Base-by-base conservation (phyloP, 148 eudicot species). In the Cornus kousa region DNA sequence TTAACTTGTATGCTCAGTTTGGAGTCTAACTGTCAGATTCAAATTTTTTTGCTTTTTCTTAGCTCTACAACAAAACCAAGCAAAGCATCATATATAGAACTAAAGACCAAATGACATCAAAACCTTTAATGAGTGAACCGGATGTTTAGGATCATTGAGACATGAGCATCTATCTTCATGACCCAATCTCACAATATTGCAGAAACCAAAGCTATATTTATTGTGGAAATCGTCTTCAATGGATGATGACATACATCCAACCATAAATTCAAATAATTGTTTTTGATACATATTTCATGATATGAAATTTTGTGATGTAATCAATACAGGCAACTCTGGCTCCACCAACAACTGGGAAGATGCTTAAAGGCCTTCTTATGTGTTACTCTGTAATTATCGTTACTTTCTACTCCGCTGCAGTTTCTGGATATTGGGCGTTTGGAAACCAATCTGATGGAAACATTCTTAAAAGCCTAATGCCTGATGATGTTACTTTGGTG, bases 291-390 rank as follows among this genome's bases (percentile, higher is more conserved):
- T 64, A 3, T 22, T 64, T 32, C 23, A 46, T 55, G 67, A 65
- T 20, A 40, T 74, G 50, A 67, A 39, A 46, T 20, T 32, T 19
- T 66, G 20, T 72, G 23, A 31, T 74, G 17, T 66, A 31, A 66
- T 64, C 59, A 74, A 43, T 84, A 37, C 84, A 95, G 98, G 99
- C 99, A 48, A 97, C 99, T 70, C 72, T 97, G 40, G 99, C 99
- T 77, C 98, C 98, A 78, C 99, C 99, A 10, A 93, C 90, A 8
- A 84, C 99, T 0, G 99, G 99, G 66, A 97, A 97, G 90, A 92
- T 97, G 99, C 68, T 94, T 72, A 97, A 94, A 79, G 99, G 97
- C 79, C 93, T 97, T 7, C 23, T 86, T 31, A 74, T 97, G 85
- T 97, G 99, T 84, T 97, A 97, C 81, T 23, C 87, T 37, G 98